Evolutionary conservation across 192 early-diverging fungal species (phyloP), one percentile per base, ranked within the genome.

Genomic region (Haplosporangium gracile): DNA sequence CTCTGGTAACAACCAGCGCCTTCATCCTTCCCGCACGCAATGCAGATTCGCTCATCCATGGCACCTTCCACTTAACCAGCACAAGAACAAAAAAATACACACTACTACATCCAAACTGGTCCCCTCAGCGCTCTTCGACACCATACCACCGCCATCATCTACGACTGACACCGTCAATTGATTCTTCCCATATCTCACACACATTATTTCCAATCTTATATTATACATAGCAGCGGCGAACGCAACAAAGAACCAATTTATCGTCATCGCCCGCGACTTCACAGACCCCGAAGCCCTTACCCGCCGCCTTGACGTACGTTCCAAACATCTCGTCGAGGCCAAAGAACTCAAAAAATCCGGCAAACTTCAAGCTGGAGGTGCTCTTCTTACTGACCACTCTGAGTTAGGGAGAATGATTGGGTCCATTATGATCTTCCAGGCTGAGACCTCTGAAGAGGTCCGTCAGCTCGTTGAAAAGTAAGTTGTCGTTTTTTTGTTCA

Each of bases 261-360:
- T 94, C 3, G 87, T 93, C 34, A 71, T 93, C 32, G 85, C 91
- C 43, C 77, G 87, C 34, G 92, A 94, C 78, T 91, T 88, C 65
- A 86, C 77, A 10, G 91, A 94, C 55, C 79, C 78, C 11, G 90
- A 90, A 7, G 91, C 89, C 13, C 81, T 89, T 8, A 78, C 70
- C 13, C 89, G 92, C 39, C 88, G 92, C 0, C 39, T 88, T 36
- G 74, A 78, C 11, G 89, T 80, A 5, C 88, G 93, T 20, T 49
- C 63, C 11, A 72, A 68, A 39, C 93, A 94, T 65, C 70, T 94
- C 34, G 88, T 65, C 9, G 81, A 79, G 2, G 90, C 90, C 1
- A 71, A 76, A 18, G 77, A 72, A 24, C 69, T 79, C 22, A 85
- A 87, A 45, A 74, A 87, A 38, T 68, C 39, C 8, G 91, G 90